phyloP scores from a whole-genome alignment of 352 stramenopile species.

The Phytophthora melonis region DNA sequence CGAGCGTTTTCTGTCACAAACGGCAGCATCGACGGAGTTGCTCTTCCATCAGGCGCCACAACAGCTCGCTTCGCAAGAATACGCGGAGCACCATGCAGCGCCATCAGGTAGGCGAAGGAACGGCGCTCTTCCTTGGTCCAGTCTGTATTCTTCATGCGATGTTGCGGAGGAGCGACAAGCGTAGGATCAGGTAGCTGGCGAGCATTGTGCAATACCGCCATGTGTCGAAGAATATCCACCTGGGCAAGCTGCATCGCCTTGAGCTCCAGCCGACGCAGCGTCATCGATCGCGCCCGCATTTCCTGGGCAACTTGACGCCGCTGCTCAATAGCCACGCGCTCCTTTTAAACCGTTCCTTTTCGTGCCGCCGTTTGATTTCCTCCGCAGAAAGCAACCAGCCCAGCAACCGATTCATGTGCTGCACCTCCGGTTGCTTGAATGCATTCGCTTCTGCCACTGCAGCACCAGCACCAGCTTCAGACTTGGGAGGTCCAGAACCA shows the following conservation, averaged over 20 bases:
- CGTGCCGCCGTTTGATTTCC: conserved; percentile 85
- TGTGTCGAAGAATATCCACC: conserved; percentile 80
- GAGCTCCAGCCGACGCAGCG: conserved; percentile 78
- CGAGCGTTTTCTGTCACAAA: conserved; percentile 50
- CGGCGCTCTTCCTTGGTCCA: conserved; percentile 90
- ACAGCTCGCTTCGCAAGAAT: conserved; percentile 76
- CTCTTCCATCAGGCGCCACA: conserved; percentile 38
- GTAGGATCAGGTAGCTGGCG: conserved; percentile 64
- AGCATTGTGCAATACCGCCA: conserved; percentile 71
- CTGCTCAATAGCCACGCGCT: conserved; percentile 74
- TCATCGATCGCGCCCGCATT: conserved; percentile 67
- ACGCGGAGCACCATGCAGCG: conserved; percentile 75
- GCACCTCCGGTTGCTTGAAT: conserved; percentile 90
- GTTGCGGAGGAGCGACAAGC: conserved; percentile 43
- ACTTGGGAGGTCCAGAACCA: conserved; percentile 29
- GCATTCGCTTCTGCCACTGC: conserved; percentile 38
- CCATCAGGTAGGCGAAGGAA: conserved; percentile 83
- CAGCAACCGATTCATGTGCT: conserved; percentile 90
- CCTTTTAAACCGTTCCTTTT: conserved; percentile 83
- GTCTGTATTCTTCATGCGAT: conserved; percentile 81
- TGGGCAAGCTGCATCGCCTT: conserved; percentile 89
- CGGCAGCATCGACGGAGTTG: conserved; percentile 34
- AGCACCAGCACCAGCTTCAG: conserved; percentile 16
- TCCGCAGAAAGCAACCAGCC: conserved; percentile 89
- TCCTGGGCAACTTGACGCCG: conserved; percentile 77